Percentiles rank a stretch among this genome's conserved stretches.
Evolutionary conservation across 352 stramenopile genomes (phyloP).

Genomic region (Globisporangium camurandrum): DNA sequence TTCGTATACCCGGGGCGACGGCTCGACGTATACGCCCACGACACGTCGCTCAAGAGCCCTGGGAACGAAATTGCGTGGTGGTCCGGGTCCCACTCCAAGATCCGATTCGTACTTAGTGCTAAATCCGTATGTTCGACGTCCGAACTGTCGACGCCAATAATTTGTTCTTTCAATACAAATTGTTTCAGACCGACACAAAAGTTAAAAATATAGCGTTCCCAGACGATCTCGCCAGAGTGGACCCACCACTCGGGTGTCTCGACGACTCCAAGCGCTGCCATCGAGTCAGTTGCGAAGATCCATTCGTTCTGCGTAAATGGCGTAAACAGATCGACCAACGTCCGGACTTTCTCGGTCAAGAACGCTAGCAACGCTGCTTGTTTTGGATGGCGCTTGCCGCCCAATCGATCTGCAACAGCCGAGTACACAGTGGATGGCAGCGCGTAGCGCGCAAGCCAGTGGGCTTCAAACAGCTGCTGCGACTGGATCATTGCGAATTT

Average conservation of each 20-base stretch:
- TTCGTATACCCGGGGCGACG: constrained; percentile 84
- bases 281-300: constrained; percentile 58
- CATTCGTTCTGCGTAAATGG: constrained; percentile 85
- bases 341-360: constrained; percentile 69
- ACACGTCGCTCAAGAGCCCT: constrained; percentile 75
- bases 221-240: constrained; percentile 67
- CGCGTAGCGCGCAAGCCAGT: constrained; percentile 77
- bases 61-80: constrained; percentile 86
- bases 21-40: constrained; percentile 86
- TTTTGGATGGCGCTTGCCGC: constrained; percentile 54
- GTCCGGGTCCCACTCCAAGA: constrained; percentile 84
- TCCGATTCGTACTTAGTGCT: constrained; percentile 66
- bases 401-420: constrained; percentile 57
- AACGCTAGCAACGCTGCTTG: constrained; percentile 61
- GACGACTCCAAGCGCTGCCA: constrained; percentile 22
- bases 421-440: constrained; percentile 79
- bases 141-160: constrained; percentile 78
- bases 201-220: constrained; percentile 83
- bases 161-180: constrained; percentile 75
- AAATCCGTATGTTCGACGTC: constrained; percentile 77
- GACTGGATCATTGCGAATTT: constrained; percentile 79
- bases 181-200: constrained; percentile 79
- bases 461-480: constrained; percentile 73
- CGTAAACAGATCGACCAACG: constrained; percentile 78
- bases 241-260: constrained; percentile 46